These are phyloP conservation scores for Ophiostoma montium DNA, from an alignment of 2,329 filamentous ascomycete genomes.

Conservation along the genomic window DNA sequence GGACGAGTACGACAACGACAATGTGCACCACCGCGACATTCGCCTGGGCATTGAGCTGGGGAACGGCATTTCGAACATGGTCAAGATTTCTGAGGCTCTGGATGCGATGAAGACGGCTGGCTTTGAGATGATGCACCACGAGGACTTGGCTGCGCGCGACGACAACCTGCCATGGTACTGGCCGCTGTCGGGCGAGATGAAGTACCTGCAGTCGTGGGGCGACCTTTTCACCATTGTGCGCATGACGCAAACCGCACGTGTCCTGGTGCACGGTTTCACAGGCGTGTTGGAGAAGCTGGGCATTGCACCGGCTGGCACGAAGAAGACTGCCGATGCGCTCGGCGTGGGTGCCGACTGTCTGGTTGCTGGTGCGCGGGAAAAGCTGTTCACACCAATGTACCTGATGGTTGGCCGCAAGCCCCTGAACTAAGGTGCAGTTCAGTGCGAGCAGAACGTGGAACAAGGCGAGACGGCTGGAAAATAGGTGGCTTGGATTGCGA, in stretches of 20 bases:
- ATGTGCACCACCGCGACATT: slow-evolving; percentile 75
- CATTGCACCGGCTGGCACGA: slow-evolving; percentile 67
- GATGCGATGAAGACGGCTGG: slow-evolving; percentile 75
- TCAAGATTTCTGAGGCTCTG: slow-evolving; percentile 58
- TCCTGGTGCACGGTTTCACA: slow-evolving; percentile 60
- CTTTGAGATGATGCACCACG: slow-evolving; percentile 69
- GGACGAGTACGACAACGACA: slow-evolving; percentile 79
- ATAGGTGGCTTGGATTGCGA: neutral
- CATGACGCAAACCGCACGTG: slow-evolving; percentile 77
- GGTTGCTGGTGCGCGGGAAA: slow-evolving; percentile 71
- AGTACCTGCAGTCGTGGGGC: slow-evolving; percentile 63
- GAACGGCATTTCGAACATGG: slow-evolving; percentile 96
- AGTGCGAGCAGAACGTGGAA: neutral
- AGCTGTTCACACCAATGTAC: slow-evolving; percentile 98
- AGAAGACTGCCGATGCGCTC: slow-evolving; percentile 89
- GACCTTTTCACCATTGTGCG: slow-evolving; percentile 74
- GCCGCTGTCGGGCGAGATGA: slow-evolving; percentile 72
- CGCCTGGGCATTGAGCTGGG: slow-evolving; percentile 91
- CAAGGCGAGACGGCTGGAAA: neutral
- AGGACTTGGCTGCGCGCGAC: slow-evolving; percentile 68
- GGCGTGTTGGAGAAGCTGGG: slow-evolving; percentile 61
- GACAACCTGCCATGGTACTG: slow-evolving; percentile 87
- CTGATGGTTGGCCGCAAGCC: slow-evolving; percentile 91
- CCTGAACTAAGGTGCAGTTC: neutral
- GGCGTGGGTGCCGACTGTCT: slow-evolving; percentile 70